phyloP scores from a whole-genome alignment of 257 asterid genomes.

The Leptodermis oblonga region DNA sequence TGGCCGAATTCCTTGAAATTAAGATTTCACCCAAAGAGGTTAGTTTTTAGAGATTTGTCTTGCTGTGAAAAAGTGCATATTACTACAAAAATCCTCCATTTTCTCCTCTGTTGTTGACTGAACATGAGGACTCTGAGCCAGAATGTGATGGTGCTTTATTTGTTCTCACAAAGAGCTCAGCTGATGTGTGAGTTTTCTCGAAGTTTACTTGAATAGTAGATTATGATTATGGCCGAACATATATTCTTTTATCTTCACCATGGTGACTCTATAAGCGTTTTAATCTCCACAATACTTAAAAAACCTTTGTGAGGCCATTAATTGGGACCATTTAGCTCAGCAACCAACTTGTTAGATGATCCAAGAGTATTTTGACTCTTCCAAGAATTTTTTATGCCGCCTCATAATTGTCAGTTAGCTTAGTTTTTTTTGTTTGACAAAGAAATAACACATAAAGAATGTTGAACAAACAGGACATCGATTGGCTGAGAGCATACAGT shows the following conservation, averaged over 20 bases:
- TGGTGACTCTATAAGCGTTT: background rate
- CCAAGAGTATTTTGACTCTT: background rate
- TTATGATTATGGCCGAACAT: background rate
- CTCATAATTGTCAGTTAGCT: background rate
- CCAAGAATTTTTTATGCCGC: background rate
- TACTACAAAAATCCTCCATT: background rate
- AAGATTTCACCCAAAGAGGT: background rate
- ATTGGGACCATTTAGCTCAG: conserved; percentile 8
- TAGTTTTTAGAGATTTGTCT: conserved; percentile 3
- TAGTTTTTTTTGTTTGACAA: background rate
- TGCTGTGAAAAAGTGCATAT: background rate
- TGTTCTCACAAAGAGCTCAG: background rate
- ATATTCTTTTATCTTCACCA: background rate
- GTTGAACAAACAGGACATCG: background rate
- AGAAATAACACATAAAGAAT: background rate
- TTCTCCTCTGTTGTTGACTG: background rate
- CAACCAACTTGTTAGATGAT: conserved; percentile 5
- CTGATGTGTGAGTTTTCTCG: background rate
- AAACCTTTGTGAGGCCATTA: background rate
- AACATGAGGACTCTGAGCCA: background rate
- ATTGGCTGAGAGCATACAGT: background rate
- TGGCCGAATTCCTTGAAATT: background rate
- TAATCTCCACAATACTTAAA: background rate
- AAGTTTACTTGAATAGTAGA: background rate
- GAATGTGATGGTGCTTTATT: background rate